Evolutionary conservation across 2,329 filamentous ascomycete genomes (phyloP), one percentile per base, ranked within the genome.

Genomic region (Teratosphaeria epicoccoides): DNA sequence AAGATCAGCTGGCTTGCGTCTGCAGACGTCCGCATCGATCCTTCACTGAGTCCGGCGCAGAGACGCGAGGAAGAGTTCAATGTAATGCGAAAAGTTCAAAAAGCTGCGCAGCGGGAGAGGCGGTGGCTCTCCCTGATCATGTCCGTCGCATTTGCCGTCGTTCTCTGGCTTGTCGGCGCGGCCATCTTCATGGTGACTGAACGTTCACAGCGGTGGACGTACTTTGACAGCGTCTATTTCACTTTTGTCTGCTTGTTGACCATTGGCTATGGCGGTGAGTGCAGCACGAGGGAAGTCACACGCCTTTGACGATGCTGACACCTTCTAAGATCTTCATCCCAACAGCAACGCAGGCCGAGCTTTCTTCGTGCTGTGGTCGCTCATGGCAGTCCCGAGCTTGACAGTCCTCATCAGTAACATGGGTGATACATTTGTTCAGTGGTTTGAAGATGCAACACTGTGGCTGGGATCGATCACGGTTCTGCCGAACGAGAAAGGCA

Each of bases 291-390:
- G n/a, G n/a, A n/a, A n/a, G 7, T 37, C 11, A 37, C 14, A 5
- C 14, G 29, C n/a, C 10, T 3, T 4, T 14, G 14, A 17, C n/a
- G 33, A 40, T 7, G 33, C 33, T 40, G 33, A 40, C 33, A 20
- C 6, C 5, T 14, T 17, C 5, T 17, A 29, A 53, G 76, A 79
- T 55, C 66, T 71, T 22, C 64, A 66, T 1, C 73, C 72, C 0
- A 63, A 66, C 12, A 73, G 70, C 48, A 79, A 78, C 55, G 70
- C 73, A 11, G 75, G 75, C 7, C 76, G 74, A 57, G 69, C 75
- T 1, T 79, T 80, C 57, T 80, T 79, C 58, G 75, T 80, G 1
- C 73, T 80, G 54, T 80, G 77, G 77, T 75, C 73, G 12, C 61
- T 80, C 4, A 65, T 80, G 7, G 77, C 77, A 0, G 71, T 80